Evolutionary conservation across 495 filamentous ascomycete genomes (phyloP).

Genomic region (Talaromyces nanjingensis): DNA sequence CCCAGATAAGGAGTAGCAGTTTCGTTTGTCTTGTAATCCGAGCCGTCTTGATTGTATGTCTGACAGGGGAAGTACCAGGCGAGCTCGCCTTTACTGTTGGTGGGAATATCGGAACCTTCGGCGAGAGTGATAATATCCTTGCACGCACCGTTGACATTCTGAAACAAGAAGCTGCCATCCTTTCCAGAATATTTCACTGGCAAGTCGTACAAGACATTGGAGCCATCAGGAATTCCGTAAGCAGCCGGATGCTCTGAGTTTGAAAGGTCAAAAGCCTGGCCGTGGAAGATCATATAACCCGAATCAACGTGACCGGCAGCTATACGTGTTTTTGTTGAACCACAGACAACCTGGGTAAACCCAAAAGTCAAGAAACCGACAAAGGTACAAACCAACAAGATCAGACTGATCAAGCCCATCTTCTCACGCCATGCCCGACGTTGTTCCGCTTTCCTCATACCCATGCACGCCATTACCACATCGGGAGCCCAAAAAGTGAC

Average conservation of each 20-base stretch:
- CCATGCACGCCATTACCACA: conserved; percentile 74
- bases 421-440: conserved; percentile 97
- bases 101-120: conserved; percentile 68
- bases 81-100: conserved; percentile 62
- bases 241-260: conserved; percentile 71
- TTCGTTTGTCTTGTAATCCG: conserved; percentile 57
- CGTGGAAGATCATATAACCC: conserved; percentile 96
- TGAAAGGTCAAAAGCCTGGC: conserved; percentile 73
- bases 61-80: conserved; percentile 98
- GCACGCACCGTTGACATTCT: conserved; percentile 97
- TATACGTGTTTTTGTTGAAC: conserved; percentile 48
- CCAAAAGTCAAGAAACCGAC: conserved; percentile 97
- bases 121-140: conserved; percentile 78
- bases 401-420: conserved; percentile 93
- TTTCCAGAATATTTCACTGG: conserved; percentile 71
- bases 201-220: conserved; percentile 82
- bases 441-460: conserved; percentile 80
- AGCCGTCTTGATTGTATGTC: conserved; percentile 90
- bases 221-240: conserved; percentile 57
- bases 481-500: conserved; percentile 95
- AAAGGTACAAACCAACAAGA: conserved; percentile 76
- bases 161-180: conserved; percentile 96
- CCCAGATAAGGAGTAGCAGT: conserved; percentile 72
- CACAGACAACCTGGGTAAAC: conserved; percentile 86
- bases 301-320: conserved; percentile 65